Conservation (phyloP, 1,284 basidiomycete genomes). For the Trichosporon asahii region DNA sequence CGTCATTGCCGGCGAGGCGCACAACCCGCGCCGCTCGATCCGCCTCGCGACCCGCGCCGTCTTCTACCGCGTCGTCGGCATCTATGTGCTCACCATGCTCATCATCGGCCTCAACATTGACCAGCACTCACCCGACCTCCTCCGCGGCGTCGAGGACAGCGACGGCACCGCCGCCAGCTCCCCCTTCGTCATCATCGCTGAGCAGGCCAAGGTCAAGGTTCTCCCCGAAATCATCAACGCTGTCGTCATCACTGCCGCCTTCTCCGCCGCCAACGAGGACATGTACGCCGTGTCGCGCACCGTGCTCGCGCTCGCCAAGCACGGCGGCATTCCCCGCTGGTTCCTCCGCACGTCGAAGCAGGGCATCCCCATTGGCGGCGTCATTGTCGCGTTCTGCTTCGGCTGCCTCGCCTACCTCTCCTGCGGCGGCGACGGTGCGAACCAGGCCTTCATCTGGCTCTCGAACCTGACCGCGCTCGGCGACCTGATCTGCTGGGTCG, state of each 20-base stretch:
- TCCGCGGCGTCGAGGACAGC: conserved; percentile 32
- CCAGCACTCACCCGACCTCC: conserved; percentile 44
- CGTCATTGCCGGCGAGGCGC: conserved; percentile 52
- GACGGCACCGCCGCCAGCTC: conserved; percentile 63
- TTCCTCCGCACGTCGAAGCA: conserved; percentile 61
- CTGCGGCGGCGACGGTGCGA: conserved; percentile 57
- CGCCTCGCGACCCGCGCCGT: conserved; percentile 68
- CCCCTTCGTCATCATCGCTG: conserved; percentile 70
- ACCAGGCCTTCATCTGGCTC: conserved; percentile 69
- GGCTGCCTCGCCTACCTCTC: conserved; percentile 56
- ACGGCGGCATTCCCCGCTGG: conserved; percentile 59
- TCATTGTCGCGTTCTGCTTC: conserved; percentile 67
- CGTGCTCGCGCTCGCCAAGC: conserved; percentile 54
- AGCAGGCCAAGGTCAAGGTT: conserved; percentile 66
- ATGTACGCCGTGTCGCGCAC: conserved; percentile 56
- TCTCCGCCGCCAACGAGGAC: conserved; percentile 56
- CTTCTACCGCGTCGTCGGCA: conserved; percentile 63
- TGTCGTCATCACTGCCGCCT: conserved; percentile 60
- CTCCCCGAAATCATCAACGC: conserved; percentile 67
- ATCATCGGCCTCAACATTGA: conserved; percentile 47
- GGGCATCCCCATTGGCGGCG: conserved; percentile 63
- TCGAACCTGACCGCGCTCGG: conserved; percentile 56
- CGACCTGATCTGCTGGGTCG: conserved; percentile 71
- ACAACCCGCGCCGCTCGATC: conserved; percentile 67
- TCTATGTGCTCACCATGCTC: conserved; percentile 55